Conservation (phyloP, 148 eudicot genomes). For the Pharnaceum exiguum region DNA sequence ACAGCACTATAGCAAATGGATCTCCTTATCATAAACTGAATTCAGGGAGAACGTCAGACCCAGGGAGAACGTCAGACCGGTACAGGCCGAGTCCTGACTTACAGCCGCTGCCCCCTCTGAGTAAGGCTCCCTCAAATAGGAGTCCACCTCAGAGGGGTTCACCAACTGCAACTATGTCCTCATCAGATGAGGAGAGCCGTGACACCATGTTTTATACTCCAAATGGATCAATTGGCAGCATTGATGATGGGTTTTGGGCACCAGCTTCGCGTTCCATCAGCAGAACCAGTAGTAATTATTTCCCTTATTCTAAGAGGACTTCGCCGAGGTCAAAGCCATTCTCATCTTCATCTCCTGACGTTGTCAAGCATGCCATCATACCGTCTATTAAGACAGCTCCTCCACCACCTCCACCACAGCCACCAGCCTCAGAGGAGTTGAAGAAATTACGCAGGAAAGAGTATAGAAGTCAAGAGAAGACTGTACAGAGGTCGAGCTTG, state of each 20-base stretch:
- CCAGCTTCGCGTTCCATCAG: slow-evolving; percentile 26
- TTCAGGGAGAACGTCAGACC: too few species aligned
- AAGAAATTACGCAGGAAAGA: slow-evolving; percentile 2
- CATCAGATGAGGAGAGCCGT: slow-evolving; percentile 61
- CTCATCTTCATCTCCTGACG: slow-evolving; percentile 45
- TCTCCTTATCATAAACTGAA: slow-evolving; percentile 73
- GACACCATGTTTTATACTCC: slow-evolving; percentile 68
- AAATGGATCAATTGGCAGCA: slow-evolving; percentile 60
- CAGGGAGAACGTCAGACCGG: slow-evolving; percentile 48
- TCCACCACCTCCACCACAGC: slow-evolving; percentile 33
- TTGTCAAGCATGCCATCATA: slow-evolving; percentile 42
- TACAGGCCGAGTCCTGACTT: slow-evolving; percentile 85
- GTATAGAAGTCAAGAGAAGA: slow-evolving; percentile 9
- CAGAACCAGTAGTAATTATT: slow-evolving; percentile 19
- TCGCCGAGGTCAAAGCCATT: slow-evolving; percentile 61
- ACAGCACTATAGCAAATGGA: slow-evolving; percentile 30
- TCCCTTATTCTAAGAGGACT: slow-evolving; percentile 72
- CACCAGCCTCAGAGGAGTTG: slow-evolving; percentile 18
- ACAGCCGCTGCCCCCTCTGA: slow-evolving; percentile 76
- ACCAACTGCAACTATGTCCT: slow-evolving; percentile 51
- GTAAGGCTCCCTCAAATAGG: slow-evolving; percentile 39
- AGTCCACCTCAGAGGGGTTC: slow-evolving; percentile 37
- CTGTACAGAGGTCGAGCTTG: slow-evolving; percentile 27
- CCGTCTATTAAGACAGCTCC: slow-evolving; percentile 49
- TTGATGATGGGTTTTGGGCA: slow-evolving; percentile 46